A percentile compares a stretch with the other conserved stretches of the same genome.
These are phyloP conservation scores for Geotrichum histeridarum DNA, from an alignment of 1,139 yeast species.

Conservation along the genomic window DNA sequence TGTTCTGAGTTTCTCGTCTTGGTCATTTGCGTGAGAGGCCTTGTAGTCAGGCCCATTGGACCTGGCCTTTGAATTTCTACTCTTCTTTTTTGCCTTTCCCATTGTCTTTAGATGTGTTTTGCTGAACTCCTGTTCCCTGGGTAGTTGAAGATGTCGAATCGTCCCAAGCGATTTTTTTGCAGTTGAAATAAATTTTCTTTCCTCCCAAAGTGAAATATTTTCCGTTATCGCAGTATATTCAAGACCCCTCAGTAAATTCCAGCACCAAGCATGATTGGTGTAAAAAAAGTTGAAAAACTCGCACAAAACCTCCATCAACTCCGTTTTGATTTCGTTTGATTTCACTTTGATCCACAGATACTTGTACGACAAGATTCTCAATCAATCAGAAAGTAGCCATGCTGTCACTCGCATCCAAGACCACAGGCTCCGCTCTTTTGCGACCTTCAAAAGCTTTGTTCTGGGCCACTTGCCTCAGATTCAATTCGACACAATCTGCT, in stretches of 20 bases:
- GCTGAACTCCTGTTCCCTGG: not conserved
- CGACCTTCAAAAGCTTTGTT: not conserved
- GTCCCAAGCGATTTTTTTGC: not conserved
- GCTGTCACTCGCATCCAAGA: conserved; percentile 1
- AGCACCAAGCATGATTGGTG: conserved; percentile 5
- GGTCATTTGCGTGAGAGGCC: conserved; percentile 31
- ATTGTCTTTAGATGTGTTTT: conserved; percentile 36
- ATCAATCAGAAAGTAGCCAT: not conserved
- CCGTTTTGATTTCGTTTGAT: no score
- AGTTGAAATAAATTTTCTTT: conserved; percentile 1
- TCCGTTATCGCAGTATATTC: not conserved
- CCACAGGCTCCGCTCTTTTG: not conserved
- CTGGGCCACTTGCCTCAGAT: not conserved
- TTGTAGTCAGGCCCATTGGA: conserved; percentile 31
- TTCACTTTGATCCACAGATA: no score
- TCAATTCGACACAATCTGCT: conserved; percentile 8
- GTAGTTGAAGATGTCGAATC: not conserved
- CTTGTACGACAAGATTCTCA: not conserved
- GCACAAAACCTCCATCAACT: not conserved
- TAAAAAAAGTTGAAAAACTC: not conserved
- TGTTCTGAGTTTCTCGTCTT: conserved; percentile 49
- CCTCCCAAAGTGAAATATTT: conserved; percentile 6
- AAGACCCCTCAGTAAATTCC: not conserved
- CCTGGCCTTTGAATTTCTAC: conserved; percentile 49
- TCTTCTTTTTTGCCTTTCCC: conserved; percentile 74